Percentiles rank a stretch among this genome's conserved stretches.
These are phyloP conservation scores for Groenewaldozyma salmanticensis DNA, from an alignment of 805 yeast species.

Conservation along the genomic window DNA sequence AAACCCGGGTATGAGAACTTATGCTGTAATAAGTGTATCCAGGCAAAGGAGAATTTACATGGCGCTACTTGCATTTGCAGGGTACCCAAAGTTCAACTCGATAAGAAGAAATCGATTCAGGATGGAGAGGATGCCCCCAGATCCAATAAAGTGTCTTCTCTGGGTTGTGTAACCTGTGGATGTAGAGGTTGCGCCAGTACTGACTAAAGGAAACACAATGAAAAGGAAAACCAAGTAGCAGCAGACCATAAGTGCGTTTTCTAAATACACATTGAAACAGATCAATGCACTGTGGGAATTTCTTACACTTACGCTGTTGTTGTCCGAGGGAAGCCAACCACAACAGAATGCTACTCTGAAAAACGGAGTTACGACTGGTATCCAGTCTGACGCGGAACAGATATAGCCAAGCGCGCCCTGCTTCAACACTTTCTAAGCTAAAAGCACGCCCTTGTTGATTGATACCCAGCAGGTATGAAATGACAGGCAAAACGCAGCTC, in stretches of 20 bases:
- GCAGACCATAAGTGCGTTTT: background rate
- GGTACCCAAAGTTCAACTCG: constrained; percentile 54
- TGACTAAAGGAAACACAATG: constrained; percentile 33
- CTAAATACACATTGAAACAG: no score
- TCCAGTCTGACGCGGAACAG: no score
- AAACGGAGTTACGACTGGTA: no score
- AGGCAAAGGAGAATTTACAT: constrained; percentile 49
- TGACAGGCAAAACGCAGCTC: no score
- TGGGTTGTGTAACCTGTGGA: constrained; percentile 64
- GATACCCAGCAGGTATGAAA: no score
- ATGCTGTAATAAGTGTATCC: constrained; percentile 76
- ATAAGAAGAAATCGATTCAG: constrained; percentile 6
- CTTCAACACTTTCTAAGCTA: no score
- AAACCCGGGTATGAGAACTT: constrained; percentile 78
- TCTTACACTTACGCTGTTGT: no score
- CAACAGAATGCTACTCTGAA: no score
- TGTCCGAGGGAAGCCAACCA: no score
- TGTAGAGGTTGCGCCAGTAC: constrained; percentile 76
- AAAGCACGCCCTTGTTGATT: no score
- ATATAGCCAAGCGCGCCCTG: no score
- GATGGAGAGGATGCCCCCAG: constrained; percentile 27
- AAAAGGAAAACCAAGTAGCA: background rate
- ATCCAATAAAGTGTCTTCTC: constrained; percentile 26
- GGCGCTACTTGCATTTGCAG: constrained; percentile 74
- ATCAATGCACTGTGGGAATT: no score